A percentile compares a stretch with the other conserved stretches of the same genome.
These are phyloP conservation scores for Penicillium chermesinum DNA, from an alignment of 495 filamentous ascomycete genomes.

Conservation along the genomic window DNA sequence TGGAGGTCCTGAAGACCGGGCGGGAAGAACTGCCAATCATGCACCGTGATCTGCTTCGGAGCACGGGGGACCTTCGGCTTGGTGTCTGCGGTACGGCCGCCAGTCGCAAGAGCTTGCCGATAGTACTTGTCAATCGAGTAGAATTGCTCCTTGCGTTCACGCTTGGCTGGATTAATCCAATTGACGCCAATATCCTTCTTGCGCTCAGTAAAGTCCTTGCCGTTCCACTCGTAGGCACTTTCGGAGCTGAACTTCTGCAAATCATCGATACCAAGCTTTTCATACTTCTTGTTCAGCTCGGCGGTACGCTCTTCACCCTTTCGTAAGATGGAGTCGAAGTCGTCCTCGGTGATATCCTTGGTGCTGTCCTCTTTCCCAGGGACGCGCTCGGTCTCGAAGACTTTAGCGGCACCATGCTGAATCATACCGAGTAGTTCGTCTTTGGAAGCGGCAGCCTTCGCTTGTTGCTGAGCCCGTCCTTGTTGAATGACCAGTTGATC, in stretches of 20 bases:
- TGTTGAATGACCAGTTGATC: slow-evolving; percentile 99
- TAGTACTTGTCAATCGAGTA: slow-evolving; percentile 99
- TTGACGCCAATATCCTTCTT: slow-evolving; percentile 93
- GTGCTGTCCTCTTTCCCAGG: slow-evolving; percentile 51
- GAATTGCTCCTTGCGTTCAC: slow-evolving; percentile 94
- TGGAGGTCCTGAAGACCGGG: slow-evolving; percentile 77
- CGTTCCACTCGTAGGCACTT: slow-evolving; percentile 98
- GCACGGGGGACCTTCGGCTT: slow-evolving; percentile 95
- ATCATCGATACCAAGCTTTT: slow-evolving; percentile 97
- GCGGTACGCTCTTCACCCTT: slow-evolving; percentile 87
- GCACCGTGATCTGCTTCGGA: slow-evolving; percentile 84
- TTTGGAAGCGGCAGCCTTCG: slow-evolving; percentile 84
- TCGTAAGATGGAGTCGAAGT: slow-evolving; percentile 81
- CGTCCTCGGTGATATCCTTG: slow-evolving; percentile 69
- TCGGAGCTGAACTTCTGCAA: slow-evolving; percentile 97
- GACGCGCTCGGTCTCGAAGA: slow-evolving; percentile 68
- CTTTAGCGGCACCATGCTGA: slow-evolving; percentile 92
- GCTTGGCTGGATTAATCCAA: slow-evolving; percentile 99
- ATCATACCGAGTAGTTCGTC: slow-evolving; percentile 98
- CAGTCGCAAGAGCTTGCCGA: slow-evolving; percentile 80
- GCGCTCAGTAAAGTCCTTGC: slow-evolving; percentile 80
- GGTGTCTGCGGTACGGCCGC: slow-evolving; percentile 75
- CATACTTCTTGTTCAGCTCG: slow-evolving; percentile 85
- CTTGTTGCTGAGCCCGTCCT: slow-evolving; percentile 87
- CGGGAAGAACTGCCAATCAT: slow-evolving; percentile 98